Base-by-base conservation (phyloP, 2,329 filamentous ascomycete species). In the Fusarium keratoplasticum region DNA sequence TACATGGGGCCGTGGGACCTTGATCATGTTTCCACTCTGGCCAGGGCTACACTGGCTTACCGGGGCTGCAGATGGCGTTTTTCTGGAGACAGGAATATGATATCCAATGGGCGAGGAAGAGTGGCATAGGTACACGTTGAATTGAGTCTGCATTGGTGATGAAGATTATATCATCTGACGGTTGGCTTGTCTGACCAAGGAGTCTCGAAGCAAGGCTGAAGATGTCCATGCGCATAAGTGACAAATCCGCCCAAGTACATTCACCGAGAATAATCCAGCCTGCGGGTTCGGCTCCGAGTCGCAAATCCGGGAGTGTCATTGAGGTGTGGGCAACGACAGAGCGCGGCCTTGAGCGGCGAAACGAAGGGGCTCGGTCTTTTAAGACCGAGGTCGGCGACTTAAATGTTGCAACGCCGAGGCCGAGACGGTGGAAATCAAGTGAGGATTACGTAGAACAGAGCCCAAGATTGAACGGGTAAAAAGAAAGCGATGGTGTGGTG, bases 251-350 rank as follows among this genome's bases (percentile, higher is more conserved):
- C 55, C n/a, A 16, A 13, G 18, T 20, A 52, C 25, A 52, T n/a
- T 25, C 7, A 10, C n/a, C 16, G 58, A 42, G 60, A 36, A 54
- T 31, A 58, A 20, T 54, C 18, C 40, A 59, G 25, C 16, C 16
- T 52, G n/a, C 27, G 29, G 25, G 33, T 47, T 64, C 67, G 65
- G 58, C 31, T 64, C 69, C 62, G 73, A 71, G 36, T 16, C 22
- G 16, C 20, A 58, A 67, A 29, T 61, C 62, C 57, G 70, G 72
- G 57, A 55, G 42, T 6, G 11, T 27, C 29, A 14, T 57, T 16
- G 20, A 33, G 52, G 29, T 29, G 47, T 29, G 47, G 47, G 25
- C 47, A 52, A 44, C 40, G 8, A 25, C 40, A 27, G 18, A 52
- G 25, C 9, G 22, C 22, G 25, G 47, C 27, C 25, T 52, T 52